Evolutionary conservation across 768 basidiomycete genomes (phyloP), one percentile per base, ranked within the genome.

Genomic region (Rhizopogon vulgaris): DNA sequence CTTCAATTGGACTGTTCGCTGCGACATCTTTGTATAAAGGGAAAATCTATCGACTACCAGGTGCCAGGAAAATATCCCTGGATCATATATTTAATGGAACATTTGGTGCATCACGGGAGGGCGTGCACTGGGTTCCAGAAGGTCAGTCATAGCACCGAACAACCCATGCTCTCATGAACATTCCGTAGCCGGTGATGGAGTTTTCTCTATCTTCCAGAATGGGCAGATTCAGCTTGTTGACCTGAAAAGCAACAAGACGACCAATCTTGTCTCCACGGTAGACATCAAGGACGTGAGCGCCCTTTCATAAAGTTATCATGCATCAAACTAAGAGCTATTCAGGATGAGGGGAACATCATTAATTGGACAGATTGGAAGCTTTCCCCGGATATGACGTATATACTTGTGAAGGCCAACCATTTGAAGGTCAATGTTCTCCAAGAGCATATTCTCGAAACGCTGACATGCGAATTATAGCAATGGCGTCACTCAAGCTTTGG

Each of bases 21-120:
- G 93, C 90, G 1, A 73, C 77, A 46, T 76, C 81, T 2, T 52
- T 69, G 12, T 96, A 91, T 71, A 74, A 76, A 24, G 80, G 84
- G 17, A 69, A 76, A 51, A 61, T 76, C 7, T 78, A 77, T 65
- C 72, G 69, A 60, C 60, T 73, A 5, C 73, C 75, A 25, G 87
- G 90, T 2, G 74, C 66, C 34, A 74, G 73, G 53, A 87, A 80
- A 58, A 74, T 97, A 28, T 86, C 85, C 4, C 82, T 98, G 78
- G 91, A 97, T 63, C 87, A 94, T 64, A 68, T 96, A 47, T 93
- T 92, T 72, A 95, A 96, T 63, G 92, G 91, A 3, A 97, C 94
- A 2, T 98, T 97, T 63, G 54, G 32, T 14, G 68, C 74, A 2
- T 62, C 75, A 3, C 59, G 63, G 2, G 73, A 75, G 43, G 59